Conservation (phyloP, 139 green algal genomes). For the Yamagishiella unicocca region DNA sequence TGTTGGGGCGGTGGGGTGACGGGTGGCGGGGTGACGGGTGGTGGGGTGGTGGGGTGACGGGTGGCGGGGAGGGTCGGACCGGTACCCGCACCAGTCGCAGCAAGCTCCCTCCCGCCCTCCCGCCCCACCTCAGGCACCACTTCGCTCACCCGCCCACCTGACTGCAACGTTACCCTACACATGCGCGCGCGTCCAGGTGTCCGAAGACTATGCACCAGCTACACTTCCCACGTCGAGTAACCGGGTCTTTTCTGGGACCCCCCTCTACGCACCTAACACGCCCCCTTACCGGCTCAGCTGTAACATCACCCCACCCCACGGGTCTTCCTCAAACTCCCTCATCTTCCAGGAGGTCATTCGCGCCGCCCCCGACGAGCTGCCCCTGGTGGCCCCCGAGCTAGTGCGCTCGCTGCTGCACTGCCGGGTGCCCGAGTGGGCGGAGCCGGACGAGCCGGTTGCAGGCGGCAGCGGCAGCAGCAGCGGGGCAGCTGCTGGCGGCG, state of each 20-base stretch:
- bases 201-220: too few relatives aligned
- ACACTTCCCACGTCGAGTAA: too few relatives aligned
- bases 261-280: neutral
- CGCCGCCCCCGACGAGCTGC: constrained; percentile 82
- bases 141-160: too few relatives aligned
- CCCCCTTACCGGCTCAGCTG: neutral
- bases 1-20: too few relatives aligned
- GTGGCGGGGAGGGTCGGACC: neutral
- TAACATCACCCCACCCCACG: neutral
- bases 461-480: neutral
- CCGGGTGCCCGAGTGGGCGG: constrained; percentile 73
- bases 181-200: too few relatives aligned
- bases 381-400: constrained; percentile 72
- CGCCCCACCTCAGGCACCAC: too few relatives aligned
- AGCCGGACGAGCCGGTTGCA: constrained; percentile 49
- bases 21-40: neutral
- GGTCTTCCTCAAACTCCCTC: neutral
- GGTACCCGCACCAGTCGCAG: neutral
- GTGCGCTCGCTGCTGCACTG: constrained; percentile 76
- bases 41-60: neutral
- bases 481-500: constrained; percentile 18
- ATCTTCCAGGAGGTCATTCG: constrained; percentile 69
- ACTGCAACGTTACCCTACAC: too few relatives aligned
- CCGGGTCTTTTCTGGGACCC: neutral
- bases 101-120: neutral